Percentiles rank a stretch among this genome's conserved stretches.
These are phyloP conservation scores for Syzygium malaccense DNA, from an alignment of 441 rosid species.

Conservation along the genomic window DNA sequence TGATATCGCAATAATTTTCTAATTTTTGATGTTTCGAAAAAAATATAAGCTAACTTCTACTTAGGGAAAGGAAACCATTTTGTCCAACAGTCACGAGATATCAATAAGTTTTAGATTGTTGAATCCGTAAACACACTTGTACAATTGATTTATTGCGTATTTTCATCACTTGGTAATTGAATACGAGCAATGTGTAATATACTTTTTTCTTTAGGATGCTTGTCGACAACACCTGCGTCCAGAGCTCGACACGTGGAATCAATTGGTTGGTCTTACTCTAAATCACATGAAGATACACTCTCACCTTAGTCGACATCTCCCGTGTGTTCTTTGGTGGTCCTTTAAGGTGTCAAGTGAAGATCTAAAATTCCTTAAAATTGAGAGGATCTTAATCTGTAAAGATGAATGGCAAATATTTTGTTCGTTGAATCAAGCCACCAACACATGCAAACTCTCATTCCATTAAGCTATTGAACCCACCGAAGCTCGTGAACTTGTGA, in stretches of 20 bases:
- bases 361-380: not conserved
- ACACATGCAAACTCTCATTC: not conserved
- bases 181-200: not conserved
- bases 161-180: not conserved
- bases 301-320: not conserved
- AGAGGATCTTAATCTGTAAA: not conserved
- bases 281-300: not conserved
- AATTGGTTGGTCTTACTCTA: not conserved
- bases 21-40: not conserved
- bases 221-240: not conserved
- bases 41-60: not conserved
- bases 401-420: not conserved
- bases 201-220: not conserved
- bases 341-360: not conserved
- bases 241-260: not conserved
- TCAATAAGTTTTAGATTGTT: not conserved
- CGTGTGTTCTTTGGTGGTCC: not conserved
- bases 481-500: rapidly evolving
- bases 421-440: not conserved
- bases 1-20: not conserved
- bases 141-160: not conserved
- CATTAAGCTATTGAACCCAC: not conserved
- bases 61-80: not conserved
- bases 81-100: rapidly evolving
- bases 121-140: too few relatives aligned